Conservation (phyloP, 2,329 filamentous ascomycete species). For the Zymoseptoria pseudotritici region DNA sequence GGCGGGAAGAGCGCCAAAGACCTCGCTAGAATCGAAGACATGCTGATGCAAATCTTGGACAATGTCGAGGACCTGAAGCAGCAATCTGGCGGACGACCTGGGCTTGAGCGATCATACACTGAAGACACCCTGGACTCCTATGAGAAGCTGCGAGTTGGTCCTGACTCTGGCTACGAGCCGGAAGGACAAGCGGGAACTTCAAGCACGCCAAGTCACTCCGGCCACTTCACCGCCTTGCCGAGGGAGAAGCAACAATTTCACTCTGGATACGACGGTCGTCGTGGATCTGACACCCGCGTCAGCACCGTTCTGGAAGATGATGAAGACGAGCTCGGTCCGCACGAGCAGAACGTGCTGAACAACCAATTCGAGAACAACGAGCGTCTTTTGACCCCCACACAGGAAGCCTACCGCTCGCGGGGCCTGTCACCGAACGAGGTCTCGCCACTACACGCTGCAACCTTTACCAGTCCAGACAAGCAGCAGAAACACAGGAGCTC, state of each 20-base stretch:
- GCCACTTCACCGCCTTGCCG: conserved; percentile 47
- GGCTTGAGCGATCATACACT: conserved; percentile 22
- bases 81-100: conserved; percentile 17
- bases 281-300: conserved; percentile 67
- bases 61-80: conserved; percentile 68
- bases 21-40: conserved; percentile 33
- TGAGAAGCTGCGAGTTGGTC: conserved; percentile 62
- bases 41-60: conserved; percentile 77
- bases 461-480: conserved; percentile 57
- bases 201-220: conserved; percentile 67
- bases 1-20: conserved; percentile 84
- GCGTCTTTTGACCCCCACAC: conserved; percentile 53
- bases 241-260: conserved; percentile 34
- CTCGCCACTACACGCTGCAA: conserved; percentile 47
- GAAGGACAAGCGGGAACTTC: conserved; percentile 73
- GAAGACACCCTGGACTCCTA: conserved; percentile 55
- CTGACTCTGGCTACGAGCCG: conserved; percentile 71
- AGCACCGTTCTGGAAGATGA: conserved; percentile 87
- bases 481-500: conserved; percentile 83
- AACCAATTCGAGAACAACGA: conserved; percentile 55
- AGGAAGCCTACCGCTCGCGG: conserved; percentile 40
- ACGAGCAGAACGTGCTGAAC: conserved; percentile 38
- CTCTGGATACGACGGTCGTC: conserved; percentile 46
- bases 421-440: conserved; percentile 31
- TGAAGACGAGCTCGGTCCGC: conserved; percentile 71